Evolutionary conservation across 352 stramenopile genomes (phyloP).

Genomic region (Globisporangium apiculatum): DNA sequence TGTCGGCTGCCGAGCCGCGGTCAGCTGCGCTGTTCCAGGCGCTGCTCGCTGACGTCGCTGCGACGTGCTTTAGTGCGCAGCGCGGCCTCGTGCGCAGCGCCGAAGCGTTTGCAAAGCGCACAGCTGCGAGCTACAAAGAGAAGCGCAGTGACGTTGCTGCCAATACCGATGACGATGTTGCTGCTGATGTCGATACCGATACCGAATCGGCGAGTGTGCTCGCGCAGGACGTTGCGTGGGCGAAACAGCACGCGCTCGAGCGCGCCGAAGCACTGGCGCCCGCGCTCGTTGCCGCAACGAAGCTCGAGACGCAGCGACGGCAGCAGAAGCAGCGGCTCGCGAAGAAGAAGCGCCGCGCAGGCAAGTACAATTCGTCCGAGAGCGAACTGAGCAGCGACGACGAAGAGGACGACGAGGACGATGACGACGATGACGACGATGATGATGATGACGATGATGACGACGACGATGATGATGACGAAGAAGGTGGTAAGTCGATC

Average conservation of each 20-base stretch:
- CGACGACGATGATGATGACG: too few relatives aligned
- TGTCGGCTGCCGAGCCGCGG: conserved; percentile 38
- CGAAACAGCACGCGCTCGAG: conserved; percentile 35
- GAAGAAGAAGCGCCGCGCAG: conserved; percentile 22
- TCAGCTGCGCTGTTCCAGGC: conserved; percentile 47
- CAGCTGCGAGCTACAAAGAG: conserved; percentile 26
- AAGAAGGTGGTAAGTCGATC: not conserved
- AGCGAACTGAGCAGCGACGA: conserved; percentile 15
- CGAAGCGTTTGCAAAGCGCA: conserved; percentile 39
- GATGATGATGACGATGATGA: not conserved
- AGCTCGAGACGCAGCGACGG: conserved; percentile 20
- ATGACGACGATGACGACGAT: conserved; percentile 6
- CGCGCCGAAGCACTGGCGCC: conserved; percentile 25
- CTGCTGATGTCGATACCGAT: conserved; percentile 1
- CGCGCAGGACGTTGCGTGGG: conserved; percentile 47
- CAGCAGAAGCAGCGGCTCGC: conserved; percentile 30
- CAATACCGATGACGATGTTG: not conserved
- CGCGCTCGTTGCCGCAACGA: conserved; percentile 29
- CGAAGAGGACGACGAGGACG: conserved; percentile 15
- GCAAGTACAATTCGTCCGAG: conserved; percentile 18
- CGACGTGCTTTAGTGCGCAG: conserved; percentile 34
- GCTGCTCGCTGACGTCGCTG: conserved; percentile 38
- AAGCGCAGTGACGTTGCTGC: conserved; percentile 6
- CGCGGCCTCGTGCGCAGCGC: conserved; percentile 33
- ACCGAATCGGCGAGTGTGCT: conserved; percentile 13